Conservation (phyloP, 2,329 filamentous ascomycete species). For the Exophiala viscosa region DNA sequence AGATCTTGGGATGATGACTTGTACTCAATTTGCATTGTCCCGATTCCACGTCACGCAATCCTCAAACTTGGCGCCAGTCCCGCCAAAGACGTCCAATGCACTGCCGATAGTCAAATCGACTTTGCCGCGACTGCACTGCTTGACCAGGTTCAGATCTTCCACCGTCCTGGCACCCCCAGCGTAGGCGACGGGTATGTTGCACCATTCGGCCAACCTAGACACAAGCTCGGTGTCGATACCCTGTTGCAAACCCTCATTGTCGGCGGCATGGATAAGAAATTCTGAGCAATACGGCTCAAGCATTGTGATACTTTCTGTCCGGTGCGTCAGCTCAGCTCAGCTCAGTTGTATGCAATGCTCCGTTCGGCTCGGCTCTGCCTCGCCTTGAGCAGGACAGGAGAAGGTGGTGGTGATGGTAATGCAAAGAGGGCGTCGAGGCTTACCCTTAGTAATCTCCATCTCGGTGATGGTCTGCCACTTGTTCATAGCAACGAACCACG, state of each 20-base stretch:
- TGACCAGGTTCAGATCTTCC: conserved; percentile 77
- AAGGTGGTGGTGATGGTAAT: too few relatives aligned
- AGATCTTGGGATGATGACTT: neutral
- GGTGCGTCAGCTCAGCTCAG: too few relatives aligned
- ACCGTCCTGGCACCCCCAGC: conserved; percentile 86
- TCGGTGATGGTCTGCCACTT: conserved; percentile 98
- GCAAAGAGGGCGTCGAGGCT: conserved; percentile 2
- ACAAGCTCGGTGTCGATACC: conserved; percentile 89
- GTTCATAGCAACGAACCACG: conserved; percentile 97
- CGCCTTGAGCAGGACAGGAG: too few relatives aligned
- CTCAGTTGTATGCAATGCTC: too few relatives aligned
- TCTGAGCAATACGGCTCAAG: conserved; percentile 93
- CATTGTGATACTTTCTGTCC: conserved; percentile 68
- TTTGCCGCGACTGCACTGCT: conserved; percentile 70
- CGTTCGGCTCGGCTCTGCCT: too few relatives aligned
- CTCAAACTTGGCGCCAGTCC: conserved; percentile 76
- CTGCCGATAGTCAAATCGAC: conserved; percentile 96
- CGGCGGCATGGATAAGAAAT: conserved; percentile 94
- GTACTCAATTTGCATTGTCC: conserved; percentile 30
- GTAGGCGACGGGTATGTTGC: conserved; percentile 89
- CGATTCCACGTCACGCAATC: conserved; percentile 88
- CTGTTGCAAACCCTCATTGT: conserved; percentile 89
- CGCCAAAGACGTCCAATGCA: conserved; percentile 92
- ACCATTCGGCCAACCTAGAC: conserved; percentile 73
- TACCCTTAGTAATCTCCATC: conserved; percentile 87